A percentile compares a stretch with the other conserved stretches of the same genome.
Conservation (phyloP, 768 basidiomycete species). For the Mycena olivaceomarginata region DNA sequence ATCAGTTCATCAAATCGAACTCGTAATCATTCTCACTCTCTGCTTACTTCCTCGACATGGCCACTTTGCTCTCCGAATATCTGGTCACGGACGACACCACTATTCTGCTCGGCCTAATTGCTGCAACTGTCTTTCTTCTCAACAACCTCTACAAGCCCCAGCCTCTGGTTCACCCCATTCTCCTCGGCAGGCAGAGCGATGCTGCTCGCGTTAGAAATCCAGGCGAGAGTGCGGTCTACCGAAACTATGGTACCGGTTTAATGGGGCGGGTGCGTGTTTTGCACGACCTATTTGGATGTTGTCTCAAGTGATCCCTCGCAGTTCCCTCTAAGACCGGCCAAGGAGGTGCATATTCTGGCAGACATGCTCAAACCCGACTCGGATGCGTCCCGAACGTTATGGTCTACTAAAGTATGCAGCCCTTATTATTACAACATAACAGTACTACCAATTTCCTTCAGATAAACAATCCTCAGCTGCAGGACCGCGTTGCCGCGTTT, state of each 20-base stretch:
- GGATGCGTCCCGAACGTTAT: conserved; percentile 83
- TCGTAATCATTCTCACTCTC: no score
- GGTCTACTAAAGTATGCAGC: conserved; percentile 81
- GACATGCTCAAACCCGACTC: conserved; percentile 82
- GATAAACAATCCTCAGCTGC: conserved; percentile 85
- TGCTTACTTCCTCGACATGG: background rate
- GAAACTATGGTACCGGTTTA: conserved; percentile 92
- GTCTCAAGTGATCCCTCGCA: conserved; percentile 53
- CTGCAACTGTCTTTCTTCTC: conserved; percentile 85
- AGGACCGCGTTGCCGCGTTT: conserved; percentile 82
- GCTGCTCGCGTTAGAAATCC: conserved; percentile 88
- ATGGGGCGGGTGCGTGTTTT: conserved; percentile 80
- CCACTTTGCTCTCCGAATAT: conserved; percentile 66
- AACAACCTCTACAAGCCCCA: conserved; percentile 89
- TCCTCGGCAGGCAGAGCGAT: conserved; percentile 95
- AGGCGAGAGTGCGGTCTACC: conserved; percentile 90
- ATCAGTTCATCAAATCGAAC: background rate
- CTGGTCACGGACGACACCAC: conserved; percentile 88
- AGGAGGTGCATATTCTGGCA: conserved; percentile 79
- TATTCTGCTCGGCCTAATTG: conserved; percentile 84
- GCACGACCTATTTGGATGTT: background rate
- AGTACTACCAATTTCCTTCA: conserved; percentile 52
- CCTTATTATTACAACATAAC: conserved; percentile 1
- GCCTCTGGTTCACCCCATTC: conserved; percentile 94
- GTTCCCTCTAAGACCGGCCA: conserved; percentile 85